Conservation (phyloP, 2,329 filamentous ascomycete genomes). For the Colletotrichum sp. region DNA sequence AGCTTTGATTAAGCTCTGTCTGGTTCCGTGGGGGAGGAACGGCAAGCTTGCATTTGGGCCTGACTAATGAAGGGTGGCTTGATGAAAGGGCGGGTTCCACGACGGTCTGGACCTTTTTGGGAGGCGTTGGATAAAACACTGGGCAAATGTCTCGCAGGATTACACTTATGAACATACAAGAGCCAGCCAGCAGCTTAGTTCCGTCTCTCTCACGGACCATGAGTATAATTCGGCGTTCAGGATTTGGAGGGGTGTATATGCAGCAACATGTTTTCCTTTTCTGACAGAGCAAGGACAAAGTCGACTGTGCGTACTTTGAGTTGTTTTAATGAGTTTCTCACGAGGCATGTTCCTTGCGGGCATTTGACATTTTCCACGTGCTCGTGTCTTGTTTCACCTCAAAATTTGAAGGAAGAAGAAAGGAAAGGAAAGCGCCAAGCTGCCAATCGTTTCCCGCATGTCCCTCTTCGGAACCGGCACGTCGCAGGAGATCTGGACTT, state of each 20-base stretch:
- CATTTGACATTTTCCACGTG: background rate
- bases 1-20: background rate
- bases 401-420: background rate
- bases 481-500: background rate
- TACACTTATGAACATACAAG: background rate
- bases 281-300: background rate
- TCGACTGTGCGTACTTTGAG: background rate
- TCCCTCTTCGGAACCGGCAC: background rate
- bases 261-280: background rate
- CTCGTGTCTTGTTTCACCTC: background rate
- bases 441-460: background rate
- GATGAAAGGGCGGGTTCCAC: constrained; percentile 5
- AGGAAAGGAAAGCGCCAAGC: background rate
- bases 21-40: background rate
- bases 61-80: constrained; percentile 11
- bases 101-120: constrained; percentile 8
- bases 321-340: background rate
- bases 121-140: background rate
- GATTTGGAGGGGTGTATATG: background rate
- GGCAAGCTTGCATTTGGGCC: background rate
- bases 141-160: background rate
- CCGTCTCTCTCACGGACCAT: background rate
- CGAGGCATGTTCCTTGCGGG: background rate
- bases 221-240: constrained; percentile 3
- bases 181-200: background rate